phyloP scores from a whole-genome alignment of 768 basidiomycete genomes.

The Lyophyllum semitale region DNA sequence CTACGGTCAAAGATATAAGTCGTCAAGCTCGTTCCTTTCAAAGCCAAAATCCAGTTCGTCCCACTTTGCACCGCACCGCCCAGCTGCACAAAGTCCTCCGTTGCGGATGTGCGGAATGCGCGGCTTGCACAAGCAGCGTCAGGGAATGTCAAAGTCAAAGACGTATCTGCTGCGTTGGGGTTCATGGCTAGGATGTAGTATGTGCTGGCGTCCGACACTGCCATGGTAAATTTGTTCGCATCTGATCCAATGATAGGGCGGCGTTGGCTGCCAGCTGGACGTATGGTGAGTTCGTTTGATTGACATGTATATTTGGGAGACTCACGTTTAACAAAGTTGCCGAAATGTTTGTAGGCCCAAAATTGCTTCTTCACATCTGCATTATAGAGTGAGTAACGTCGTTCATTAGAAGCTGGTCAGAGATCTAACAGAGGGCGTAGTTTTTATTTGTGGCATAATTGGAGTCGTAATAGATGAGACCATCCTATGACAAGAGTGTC shows the following conservation, averaged over 20 bases:
- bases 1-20: constrained; percentile 33
- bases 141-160: constrained; percentile 34
- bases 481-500: constrained; percentile 22
- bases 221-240: constrained; percentile 32
- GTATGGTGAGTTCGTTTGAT: neutral
- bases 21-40: constrained; percentile 35
- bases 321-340: constrained; percentile 42
- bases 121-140: constrained; percentile 29
- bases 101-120: constrained; percentile 31
- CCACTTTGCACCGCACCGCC: constrained; percentile 25
- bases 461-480: constrained; percentile 43
- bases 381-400: neutral
- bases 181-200: constrained; percentile 38
- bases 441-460: constrained; percentile 39
- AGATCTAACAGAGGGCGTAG: constrained; percentile 32
- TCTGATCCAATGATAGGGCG: constrained; percentile 32
- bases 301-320: neutral
- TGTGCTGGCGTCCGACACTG: constrained; percentile 26
- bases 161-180: constrained; percentile 27
- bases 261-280: constrained; percentile 37
- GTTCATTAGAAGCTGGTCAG: neutral
- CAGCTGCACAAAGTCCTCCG: constrained; percentile 35
- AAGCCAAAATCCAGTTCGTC: constrained; percentile 26
- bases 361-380: constrained; percentile 39
- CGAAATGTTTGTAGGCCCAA: constrained; percentile 42